A percentile compares a stretch with the other conserved stretches of the same genome.
phyloP scores from a whole-genome alignment of 306 rosid genomes.

The Vicia sativa region DNA sequence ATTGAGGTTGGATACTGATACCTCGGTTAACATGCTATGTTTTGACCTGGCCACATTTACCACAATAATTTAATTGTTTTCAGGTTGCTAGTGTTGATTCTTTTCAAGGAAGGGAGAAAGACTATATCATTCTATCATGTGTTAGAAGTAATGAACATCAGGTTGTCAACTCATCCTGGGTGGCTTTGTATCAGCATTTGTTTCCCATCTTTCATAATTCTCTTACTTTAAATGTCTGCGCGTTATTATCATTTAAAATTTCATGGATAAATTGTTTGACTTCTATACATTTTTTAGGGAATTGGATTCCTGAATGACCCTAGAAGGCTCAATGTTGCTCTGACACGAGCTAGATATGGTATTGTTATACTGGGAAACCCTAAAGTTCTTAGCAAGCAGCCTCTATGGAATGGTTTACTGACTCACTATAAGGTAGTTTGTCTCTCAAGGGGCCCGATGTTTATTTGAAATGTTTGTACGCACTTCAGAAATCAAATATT shows the following conservation, averaged over 20 bases:
- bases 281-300: conserved; percentile 60
- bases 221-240: conserved; percentile 1
- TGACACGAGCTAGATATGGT: conserved; percentile 98
- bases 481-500: conserved; percentile 1
- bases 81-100: conserved; percentile 99
- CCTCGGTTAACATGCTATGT: conserved; percentile 9
- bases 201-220: background rate
- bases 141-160: conserved; percentile 99
- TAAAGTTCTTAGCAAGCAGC: conserved; percentile 96
- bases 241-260: background rate
- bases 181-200: background rate
- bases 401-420: conserved; percentile 93
- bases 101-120: conserved; percentile 99
- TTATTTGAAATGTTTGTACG: conserved; percentile 15
- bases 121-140: conserved; percentile 93
- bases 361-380: conserved; percentile 99
- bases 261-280: conserved; percentile 30
- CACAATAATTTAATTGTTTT: conserved; percentile 36
- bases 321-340: conserved; percentile 95
- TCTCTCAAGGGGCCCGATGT: conserved; percentile 11
- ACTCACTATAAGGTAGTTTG: conserved; percentile 91
- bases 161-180: conserved; percentile 54
- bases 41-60: conserved; percentile 9
- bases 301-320: conserved; percentile 98
- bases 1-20: conserved; percentile 69